Conservation (phyloP, 306 rosid species). For the Purshia tridentata region DNA sequence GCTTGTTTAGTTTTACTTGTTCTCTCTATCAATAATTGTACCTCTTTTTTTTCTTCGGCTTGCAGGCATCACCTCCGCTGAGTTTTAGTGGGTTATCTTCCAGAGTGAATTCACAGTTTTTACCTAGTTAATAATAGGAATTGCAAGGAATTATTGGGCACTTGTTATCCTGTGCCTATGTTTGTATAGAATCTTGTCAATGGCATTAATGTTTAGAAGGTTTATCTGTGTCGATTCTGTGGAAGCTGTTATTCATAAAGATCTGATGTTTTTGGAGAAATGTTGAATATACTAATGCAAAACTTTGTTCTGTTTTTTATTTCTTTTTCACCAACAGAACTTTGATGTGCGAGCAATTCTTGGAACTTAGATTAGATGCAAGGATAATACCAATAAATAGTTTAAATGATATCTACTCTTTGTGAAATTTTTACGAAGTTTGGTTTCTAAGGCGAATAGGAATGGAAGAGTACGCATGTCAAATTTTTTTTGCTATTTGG, state of each 20-base stretch:
- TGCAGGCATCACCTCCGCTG: slow-evolving; percentile 92
- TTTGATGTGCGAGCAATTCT: not conserved
- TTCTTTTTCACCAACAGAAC: not conserved
- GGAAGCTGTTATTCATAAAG: not conserved
- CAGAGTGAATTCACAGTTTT: not conserved
- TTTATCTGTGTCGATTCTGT: not conserved
- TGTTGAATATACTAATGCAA: not conserved
- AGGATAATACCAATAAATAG: not conserved
- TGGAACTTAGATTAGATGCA: not conserved
- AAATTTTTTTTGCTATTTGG: no score
- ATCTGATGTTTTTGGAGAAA: not conserved
- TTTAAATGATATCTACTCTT: no score
- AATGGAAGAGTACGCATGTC: no score
- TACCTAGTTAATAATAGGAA: not conserved
- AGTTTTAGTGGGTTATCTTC: slow-evolving; percentile 11
- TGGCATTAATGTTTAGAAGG: not conserved
- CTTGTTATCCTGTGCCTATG: not conserved
- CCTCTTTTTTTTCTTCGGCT: slow-evolving; percentile 4
- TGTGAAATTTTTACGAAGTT: no score
- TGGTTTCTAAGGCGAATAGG: no score
- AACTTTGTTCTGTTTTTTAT: not conserved
- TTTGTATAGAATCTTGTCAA: not conserved
- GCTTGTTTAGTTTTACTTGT: not conserved
- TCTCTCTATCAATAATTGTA: not conserved
- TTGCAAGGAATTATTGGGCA: not conserved